phyloP scores from a whole-genome alignment of 805 yeast genomes.

The Candida ulmi region DNA sequence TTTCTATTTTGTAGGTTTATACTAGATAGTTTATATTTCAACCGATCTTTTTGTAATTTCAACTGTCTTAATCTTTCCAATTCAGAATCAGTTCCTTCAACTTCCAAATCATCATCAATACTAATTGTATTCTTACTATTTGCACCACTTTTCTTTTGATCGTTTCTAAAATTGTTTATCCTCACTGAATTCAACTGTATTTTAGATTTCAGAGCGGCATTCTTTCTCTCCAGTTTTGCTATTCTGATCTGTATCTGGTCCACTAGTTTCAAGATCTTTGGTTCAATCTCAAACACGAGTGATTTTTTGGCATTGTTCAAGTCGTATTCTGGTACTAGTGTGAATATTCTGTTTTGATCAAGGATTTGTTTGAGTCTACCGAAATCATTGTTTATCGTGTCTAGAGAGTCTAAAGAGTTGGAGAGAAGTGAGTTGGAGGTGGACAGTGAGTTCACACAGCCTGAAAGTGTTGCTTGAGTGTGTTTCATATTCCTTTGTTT shows the following conservation, averaged over 20 bases:
- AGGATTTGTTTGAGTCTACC: conserved; percentile 34
- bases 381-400: conserved; percentile 31
- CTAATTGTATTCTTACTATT: neutral
- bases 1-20: conserved; percentile 22
- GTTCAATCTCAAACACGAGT: conserved; percentile 33
- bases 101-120: conserved; percentile 14
- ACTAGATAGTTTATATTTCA: conserved; percentile 33
- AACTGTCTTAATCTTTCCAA: conserved; percentile 33
- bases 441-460: conserved; percentile 29
- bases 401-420: conserved; percentile 28
- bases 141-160: conserved; percentile 4
- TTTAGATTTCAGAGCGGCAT: conserved; percentile 29
- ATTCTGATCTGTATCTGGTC: conserved; percentile 29
- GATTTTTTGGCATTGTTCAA: conserved; percentile 33
- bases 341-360: conserved; percentile 42
- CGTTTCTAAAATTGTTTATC: conserved; percentile 22
- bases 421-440: conserved; percentile 30
- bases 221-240: conserved; percentile 27
- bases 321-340: conserved; percentile 45
- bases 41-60: conserved; percentile 37
- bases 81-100: conserved; percentile 29
- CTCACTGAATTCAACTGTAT: conserved; percentile 36
- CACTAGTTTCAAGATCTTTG: conserved; percentile 32
- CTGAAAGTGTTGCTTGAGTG: conserved; percentile 16
- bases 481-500: conserved; percentile 7